Conservation (phyloP, 2,329 filamentous ascomycete species). For the Didymella segeticola region DNA sequence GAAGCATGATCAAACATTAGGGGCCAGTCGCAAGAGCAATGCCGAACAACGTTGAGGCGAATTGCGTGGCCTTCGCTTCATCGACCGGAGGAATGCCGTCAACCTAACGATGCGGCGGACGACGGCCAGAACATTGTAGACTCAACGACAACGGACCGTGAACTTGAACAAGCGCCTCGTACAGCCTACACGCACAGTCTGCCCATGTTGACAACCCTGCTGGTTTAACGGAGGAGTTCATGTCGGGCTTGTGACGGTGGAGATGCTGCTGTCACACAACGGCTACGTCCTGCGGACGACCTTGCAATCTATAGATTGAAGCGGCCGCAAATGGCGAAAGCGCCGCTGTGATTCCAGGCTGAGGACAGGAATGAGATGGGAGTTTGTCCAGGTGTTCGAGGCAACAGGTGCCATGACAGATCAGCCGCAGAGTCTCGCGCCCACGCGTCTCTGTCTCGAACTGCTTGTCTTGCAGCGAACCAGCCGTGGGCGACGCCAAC, state of each 20-base stretch:
- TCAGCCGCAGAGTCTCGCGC: background rate
- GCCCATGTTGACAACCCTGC: background rate
- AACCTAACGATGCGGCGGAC: slow-evolving; percentile 1
- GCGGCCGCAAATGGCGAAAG: slow-evolving; percentile 20
- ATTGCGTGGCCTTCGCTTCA: slow-evolving; percentile 3
- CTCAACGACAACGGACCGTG: slow-evolving; percentile 3
- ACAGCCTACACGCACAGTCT: background rate
- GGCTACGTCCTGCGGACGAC: background rate
- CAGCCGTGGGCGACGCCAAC: too few relatives aligned
- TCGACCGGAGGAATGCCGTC: background rate
- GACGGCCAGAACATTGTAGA: background rate
- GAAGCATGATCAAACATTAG: background rate
- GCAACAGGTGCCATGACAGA: slow-evolving; percentile 1
- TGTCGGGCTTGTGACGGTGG: slow-evolving; percentile 3
- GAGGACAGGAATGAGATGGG: slow-evolving; percentile 15
- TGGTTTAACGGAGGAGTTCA: slow-evolving; percentile 1
- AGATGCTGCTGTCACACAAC: slow-evolving; percentile 7
- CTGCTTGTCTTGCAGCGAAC: slow-evolving; percentile 15
- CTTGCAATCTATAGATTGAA: slow-evolving; percentile 23
- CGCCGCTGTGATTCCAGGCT: slow-evolving; percentile 9
- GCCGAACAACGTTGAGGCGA: background rate
- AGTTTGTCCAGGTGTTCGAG: slow-evolving; percentile 9
- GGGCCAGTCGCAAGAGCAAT: slow-evolving; percentile 6
- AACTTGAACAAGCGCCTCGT: background rate
- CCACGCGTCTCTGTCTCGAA: slow-evolving; percentile 13